phyloP scores from a whole-genome alignment of 805 yeast species.

The Schwanniomyces yamadae region DNA sequence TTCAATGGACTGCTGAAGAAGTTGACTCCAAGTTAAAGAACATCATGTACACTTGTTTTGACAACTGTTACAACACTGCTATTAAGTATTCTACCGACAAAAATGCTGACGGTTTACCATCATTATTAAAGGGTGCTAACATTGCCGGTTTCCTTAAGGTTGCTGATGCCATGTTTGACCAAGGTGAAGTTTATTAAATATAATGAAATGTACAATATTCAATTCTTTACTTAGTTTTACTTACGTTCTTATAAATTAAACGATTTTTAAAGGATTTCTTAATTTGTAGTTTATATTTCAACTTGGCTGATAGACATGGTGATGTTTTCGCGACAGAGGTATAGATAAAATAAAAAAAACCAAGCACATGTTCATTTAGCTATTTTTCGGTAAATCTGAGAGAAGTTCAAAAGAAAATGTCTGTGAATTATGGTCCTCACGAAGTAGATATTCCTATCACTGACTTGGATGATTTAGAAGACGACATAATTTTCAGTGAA shows the following conservation, averaged over 20 bases:
- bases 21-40: slow-evolving; percentile 88
- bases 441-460: slow-evolving; percentile 55
- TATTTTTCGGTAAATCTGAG: too few relatives aligned
- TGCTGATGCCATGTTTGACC: slow-evolving; percentile 97
- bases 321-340: too few relatives aligned
- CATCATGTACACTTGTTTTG: slow-evolving; percentile 91
- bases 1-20: slow-evolving; percentile 86
- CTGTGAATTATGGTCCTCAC: slow-evolving; percentile 25
- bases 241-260: slow-evolving; percentile 1
- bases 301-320: too few relatives aligned
- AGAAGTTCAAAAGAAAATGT: slow-evolving; percentile 13
- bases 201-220: slow-evolving; percentile 1
- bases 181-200: slow-evolving; percentile 70
- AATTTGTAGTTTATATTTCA: too few relatives aligned
- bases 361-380: too few relatives aligned
- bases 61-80: slow-evolving; percentile 89
- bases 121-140: slow-evolving; percentile 97
- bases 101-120: slow-evolving; percentile 66
- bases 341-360: too few relatives aligned
- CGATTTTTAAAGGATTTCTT: too few relatives aligned
- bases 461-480: slow-evolving; percentile 48
- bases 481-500: slow-evolving; percentile 28
- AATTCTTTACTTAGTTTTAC: slow-evolving; percentile 3
- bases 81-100: slow-evolving; percentile 71
- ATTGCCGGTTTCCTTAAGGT: slow-evolving; percentile 98